Percentiles rank a stretch among this genome's conserved stretches.
Conservation (phyloP, 2,329 filamentous ascomycete genomes). For the Fusarium armeniacum region DNA sequence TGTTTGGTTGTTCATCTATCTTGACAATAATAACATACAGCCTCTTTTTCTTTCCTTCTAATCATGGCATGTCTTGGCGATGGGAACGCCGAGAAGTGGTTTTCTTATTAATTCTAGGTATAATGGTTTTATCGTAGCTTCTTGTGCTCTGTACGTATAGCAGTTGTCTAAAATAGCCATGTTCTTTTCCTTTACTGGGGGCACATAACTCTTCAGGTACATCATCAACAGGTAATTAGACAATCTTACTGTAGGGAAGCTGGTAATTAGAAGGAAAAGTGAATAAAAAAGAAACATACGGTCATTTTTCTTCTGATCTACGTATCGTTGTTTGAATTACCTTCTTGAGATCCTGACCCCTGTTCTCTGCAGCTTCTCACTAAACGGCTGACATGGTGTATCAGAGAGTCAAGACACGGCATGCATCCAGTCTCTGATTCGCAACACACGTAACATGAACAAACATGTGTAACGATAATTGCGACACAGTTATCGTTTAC, state of each 20-base stretch:
- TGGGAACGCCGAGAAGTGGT: conserved; percentile 3
- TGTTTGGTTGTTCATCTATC: not conserved
- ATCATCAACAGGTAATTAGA: not conserved
- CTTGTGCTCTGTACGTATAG: not conserved
- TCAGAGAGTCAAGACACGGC: conserved; percentile 11
- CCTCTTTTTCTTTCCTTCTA: conserved; percentile 6
- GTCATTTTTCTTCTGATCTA: not conserved
- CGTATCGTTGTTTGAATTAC: not conserved
- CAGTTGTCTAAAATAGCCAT: not conserved
- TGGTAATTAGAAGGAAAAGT: not conserved
- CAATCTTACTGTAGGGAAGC: not conserved
- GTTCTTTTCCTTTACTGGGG: not conserved
- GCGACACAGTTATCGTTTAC: not conserved
- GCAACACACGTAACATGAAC: not conserved
- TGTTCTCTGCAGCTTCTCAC: not conserved
- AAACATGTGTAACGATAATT: not conserved
- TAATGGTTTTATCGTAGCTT: not conserved
- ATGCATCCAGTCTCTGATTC: conserved; percentile 9
- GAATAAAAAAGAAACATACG: not conserved
- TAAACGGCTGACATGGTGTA: not conserved
- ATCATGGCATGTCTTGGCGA: conserved; percentile 15
- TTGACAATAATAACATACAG: conserved; percentile 30
- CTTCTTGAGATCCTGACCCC: not conserved
- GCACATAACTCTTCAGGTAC: not conserved
- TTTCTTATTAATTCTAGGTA: not conserved